phyloP scores from a whole-genome alignment of 2,329 filamentous ascomycete genomes.

The Verticillium albo-atrum region DNA sequence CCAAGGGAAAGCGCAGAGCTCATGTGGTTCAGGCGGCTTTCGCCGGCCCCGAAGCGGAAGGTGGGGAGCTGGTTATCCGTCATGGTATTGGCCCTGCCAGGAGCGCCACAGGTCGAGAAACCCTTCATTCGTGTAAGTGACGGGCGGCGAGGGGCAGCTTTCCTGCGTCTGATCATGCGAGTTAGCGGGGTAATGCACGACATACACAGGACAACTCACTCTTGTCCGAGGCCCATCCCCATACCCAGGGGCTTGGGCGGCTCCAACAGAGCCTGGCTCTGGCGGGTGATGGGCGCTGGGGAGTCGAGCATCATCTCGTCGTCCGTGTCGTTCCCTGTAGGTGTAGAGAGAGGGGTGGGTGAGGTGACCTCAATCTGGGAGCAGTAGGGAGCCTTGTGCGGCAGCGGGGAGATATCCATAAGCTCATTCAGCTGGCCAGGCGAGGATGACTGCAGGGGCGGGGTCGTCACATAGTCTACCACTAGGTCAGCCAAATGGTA shows the following conservation, averaged over 20 bases:
- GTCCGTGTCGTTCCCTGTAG: conserved; percentile 34
- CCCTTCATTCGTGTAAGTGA: conserved; percentile 72
- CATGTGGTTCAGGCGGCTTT: conserved; percentile 21
- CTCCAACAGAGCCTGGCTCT: conserved; percentile 43
- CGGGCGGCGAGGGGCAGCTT: conserved; percentile 66
- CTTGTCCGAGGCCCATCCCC: conserved; percentile 5
- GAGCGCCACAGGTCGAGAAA: conserved; percentile 62
- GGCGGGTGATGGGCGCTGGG: conserved; percentile 44
- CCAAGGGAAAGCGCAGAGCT: conserved; percentile 62
- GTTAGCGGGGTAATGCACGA: conserved; percentile 3
- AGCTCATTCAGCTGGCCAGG: conserved; percentile 67
- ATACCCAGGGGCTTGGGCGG: conserved; percentile 28
- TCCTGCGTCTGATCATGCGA: conserved; percentile 51
- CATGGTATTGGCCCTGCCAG: conserved; percentile 49
- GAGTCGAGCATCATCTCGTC: conserved; percentile 54
- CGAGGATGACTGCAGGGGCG: conserved; percentile 78
- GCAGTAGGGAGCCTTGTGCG: conserved; percentile 74
- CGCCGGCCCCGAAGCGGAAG: conserved; percentile 65
- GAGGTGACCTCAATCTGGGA: conserved; percentile 65
- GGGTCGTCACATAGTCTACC: conserved; percentile 73
- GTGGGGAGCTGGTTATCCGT: conserved; percentile 61
- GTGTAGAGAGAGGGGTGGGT: conserved; percentile 58
- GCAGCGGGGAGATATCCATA: conserved; percentile 93
- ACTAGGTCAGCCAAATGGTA: conserved; percentile 14
- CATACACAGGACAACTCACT: conserved; percentile 9